phyloP scores from a whole-genome alignment of 1,284 basidiomycete genomes.

The Austroboletus niveus region DNA sequence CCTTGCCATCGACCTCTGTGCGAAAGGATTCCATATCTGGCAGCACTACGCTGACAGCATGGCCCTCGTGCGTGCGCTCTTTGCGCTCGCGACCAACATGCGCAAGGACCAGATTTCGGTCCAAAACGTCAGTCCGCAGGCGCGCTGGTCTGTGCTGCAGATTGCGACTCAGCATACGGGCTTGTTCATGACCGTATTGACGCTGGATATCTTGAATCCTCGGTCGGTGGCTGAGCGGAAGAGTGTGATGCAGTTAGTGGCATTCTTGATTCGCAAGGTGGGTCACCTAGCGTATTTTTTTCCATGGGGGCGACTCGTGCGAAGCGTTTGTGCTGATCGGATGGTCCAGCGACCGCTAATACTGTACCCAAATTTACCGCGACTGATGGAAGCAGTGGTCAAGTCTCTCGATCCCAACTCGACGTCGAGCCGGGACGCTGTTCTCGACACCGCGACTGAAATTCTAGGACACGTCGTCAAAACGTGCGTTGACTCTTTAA shows the following conservation, averaged over 20 bases:
- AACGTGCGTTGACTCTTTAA: slow-evolving; percentile 36
- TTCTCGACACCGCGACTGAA: slow-evolving; percentile 89
- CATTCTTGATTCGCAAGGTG: slow-evolving; percentile 91
- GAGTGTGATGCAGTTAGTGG: slow-evolving; percentile 90
- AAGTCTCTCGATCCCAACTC: slow-evolving; percentile 94
- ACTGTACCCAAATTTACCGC: slow-evolving; percentile 82
- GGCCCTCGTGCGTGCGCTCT: slow-evolving; percentile 84
- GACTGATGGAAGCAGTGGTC: slow-evolving; percentile 92
- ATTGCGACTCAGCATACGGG: slow-evolving; percentile 85
- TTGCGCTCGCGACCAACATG: slow-evolving; percentile 72
- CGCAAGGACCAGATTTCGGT: slow-evolving; percentile 67
- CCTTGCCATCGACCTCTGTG: slow-evolving; percentile 87
- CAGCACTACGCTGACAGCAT: slow-evolving; percentile 93
- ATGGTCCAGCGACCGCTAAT: slow-evolving; percentile 72
- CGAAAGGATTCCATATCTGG: slow-evolving; percentile 90
- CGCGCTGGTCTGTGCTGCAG: slow-evolving; percentile 80
- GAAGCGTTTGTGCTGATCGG: background rate
- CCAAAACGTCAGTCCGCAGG: slow-evolving; percentile 63
- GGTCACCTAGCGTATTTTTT: slow-evolving; percentile 1
- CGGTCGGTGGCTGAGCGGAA: slow-evolving; percentile 77
- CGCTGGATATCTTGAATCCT: slow-evolving; percentile 87
- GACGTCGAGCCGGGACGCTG: slow-evolving; percentile 79
- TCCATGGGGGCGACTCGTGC: background rate
- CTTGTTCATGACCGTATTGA: slow-evolving; percentile 93
- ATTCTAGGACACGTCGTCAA: slow-evolving; percentile 89